A percentile compares a stretch with the other conserved stretches of the same genome.
These are phyloP conservation scores for Vitis hybrid DNA, from an alignment of 177 flowering plant species.

Conservation along the genomic window DNA sequence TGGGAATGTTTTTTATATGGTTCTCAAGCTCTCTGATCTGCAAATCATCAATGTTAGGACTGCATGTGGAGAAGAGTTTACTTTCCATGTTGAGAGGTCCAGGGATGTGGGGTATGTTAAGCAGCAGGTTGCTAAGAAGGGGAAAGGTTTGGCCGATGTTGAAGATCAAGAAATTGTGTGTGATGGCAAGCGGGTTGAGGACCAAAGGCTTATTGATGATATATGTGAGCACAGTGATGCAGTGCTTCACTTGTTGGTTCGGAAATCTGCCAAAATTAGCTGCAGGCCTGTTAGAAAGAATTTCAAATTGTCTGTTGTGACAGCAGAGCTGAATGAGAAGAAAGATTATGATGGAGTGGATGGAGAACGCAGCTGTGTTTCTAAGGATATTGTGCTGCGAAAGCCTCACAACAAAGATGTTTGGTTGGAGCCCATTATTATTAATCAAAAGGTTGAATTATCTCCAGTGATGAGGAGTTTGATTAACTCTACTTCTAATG, in stretches of 20 bases:
- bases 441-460: constrained; percentile 37
- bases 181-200: constrained; percentile 51
- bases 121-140: constrained; percentile 38
- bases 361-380: constrained; percentile 4
- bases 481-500: constrained; percentile 36
- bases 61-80: constrained; percentile 44
- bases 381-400: constrained; percentile 8
- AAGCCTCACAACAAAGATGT: constrained; percentile 29
- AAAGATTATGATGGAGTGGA: constrained; percentile 22
- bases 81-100: constrained; percentile 42
- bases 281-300: constrained; percentile 42
- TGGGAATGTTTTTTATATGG: constrained; percentile 62
- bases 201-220: constrained; percentile 47
- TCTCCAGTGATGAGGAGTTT: constrained; percentile 34
- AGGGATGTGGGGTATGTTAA: constrained; percentile 55
- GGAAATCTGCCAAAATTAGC: constrained; percentile 49
- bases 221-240: constrained; percentile 44
- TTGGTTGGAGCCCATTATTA: constrained; percentile 39
- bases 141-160: constrained; percentile 24
- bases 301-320: constrained; percentile 50
- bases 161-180: constrained; percentile 48
- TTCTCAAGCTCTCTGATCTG: constrained; percentile 48
- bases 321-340: constrained; percentile 25
- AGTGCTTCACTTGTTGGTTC: constrained; percentile 50
- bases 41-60: constrained; percentile 49